These are phyloP conservation scores for Luffa acutangula DNA, from an alignment of 306 rosid genomes.

Conservation along the genomic window DNA sequence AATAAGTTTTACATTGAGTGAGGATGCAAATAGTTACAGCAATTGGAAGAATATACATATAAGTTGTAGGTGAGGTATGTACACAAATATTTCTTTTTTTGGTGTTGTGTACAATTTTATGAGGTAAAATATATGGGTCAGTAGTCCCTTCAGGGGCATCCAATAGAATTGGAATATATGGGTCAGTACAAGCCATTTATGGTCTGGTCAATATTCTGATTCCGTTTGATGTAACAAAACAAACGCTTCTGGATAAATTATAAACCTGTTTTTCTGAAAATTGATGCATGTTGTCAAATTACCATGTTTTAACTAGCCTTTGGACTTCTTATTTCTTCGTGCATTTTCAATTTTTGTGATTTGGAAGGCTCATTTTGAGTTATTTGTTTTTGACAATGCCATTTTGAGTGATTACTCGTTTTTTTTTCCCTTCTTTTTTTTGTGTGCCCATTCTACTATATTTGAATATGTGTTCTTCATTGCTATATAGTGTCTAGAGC, in stretches of 20 bases:
- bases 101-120: neutral
- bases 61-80: slow-evolving; percentile 22
- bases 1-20: slow-evolving; percentile 78
- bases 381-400: neutral
- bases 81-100: neutral
- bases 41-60: slow-evolving; percentile 11
- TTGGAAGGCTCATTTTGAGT: neutral
- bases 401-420: neutral
- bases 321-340: neutral
- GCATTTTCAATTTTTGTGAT: neutral
- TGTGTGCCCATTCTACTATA: neutral
- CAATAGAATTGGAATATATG: neutral
- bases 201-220: neutral
- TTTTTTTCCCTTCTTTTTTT: neutral
- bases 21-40: slow-evolving; percentile 20
- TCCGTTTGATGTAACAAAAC: neutral
- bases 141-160: too few species aligned
- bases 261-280: neutral
- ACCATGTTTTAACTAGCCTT: neutral
- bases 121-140: neutral
- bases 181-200: neutral
- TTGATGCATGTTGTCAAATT: neutral
- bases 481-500: neutral
- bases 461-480: neutral
- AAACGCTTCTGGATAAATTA: neutral